These are phyloP conservation scores for Collybiopsis confluens DNA, from an alignment of 768 basidiomycete species.

Conservation along the genomic window DNA sequence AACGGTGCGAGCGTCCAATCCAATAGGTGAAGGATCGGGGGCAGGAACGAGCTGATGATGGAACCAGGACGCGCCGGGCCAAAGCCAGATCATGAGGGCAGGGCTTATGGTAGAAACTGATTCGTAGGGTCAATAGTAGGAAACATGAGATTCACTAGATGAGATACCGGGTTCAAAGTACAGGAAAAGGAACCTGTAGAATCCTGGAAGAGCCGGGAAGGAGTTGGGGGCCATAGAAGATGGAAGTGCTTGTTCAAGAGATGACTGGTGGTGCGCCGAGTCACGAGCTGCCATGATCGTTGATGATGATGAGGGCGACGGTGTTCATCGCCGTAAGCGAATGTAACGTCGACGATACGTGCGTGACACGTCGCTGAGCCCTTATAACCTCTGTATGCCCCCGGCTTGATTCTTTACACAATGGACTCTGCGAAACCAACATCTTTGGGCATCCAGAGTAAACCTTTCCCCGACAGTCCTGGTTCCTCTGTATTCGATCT, in stretches of 20 bases:
- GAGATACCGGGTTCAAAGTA: constrained; percentile 53
- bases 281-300: too few species aligned
- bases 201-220: constrained; percentile 53
- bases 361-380: too few species aligned
- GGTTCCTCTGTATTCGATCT: constrained; percentile 76
- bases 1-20: constrained; percentile 38
- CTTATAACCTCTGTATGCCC: too few species aligned
- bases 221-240: constrained; percentile 10
- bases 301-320: too few species aligned
- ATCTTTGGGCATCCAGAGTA: neutral
- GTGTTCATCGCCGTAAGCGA: too few species aligned
- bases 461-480: constrained; percentile 46
- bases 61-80: constrained; percentile 56
- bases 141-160: neutral
- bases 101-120: constrained; percentile 50
- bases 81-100: constrained; percentile 44
- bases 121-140: too few species aligned
- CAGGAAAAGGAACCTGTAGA: constrained; percentile 52
- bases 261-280: too few species aligned
- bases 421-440: neutral
- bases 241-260: too few species aligned
- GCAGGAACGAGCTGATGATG: constrained; percentile 52
- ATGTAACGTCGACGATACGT: too few species aligned
- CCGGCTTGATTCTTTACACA: too few species aligned
- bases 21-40: constrained; percentile 16